phyloP scores from a whole-genome alignment of 306 rosid species.

The Ammopiptanthus mongolicus region DNA sequence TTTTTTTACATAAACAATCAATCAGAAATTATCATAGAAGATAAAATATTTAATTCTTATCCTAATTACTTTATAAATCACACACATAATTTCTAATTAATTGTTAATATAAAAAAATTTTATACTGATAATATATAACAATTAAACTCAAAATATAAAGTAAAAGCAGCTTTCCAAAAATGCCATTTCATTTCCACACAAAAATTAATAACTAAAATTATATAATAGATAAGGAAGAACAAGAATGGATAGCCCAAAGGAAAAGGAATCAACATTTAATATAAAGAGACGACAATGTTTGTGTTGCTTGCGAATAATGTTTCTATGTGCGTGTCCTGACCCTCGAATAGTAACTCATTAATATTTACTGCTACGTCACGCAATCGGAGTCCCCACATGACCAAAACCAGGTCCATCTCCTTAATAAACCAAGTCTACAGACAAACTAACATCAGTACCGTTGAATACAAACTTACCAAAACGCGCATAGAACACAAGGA shows the following conservation, averaged over 20 bases:
- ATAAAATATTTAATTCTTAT: too few species aligned
- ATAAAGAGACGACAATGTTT: not conserved
- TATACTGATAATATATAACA: too few species aligned
- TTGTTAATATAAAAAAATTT: too few species aligned
- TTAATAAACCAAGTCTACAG: not conserved
- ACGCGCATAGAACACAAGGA: not conserved
- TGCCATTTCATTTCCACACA: not conserved
- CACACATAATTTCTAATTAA: too few species aligned
- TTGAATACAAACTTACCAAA: constrained; percentile 12
- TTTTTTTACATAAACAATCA: too few species aligned
- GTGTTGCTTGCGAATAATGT: not conserved
- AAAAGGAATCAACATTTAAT: not conserved
- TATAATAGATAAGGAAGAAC: too few species aligned
- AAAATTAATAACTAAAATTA: not conserved
- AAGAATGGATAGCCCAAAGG: not conserved
- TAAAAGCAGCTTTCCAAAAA: not conserved
- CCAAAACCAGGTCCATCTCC: not conserved
- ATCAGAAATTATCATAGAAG: too few species aligned
- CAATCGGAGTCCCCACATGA: constrained; percentile 6
- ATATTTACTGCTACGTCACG: not conserved
- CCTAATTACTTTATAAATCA: too few species aligned
- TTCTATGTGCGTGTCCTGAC: not conserved
- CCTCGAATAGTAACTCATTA: not conserved
- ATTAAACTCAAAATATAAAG: too few species aligned
- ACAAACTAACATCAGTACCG: not conserved